Evolutionary conservation across 208 protist genomes (phyloP), one percentile per base, ranked within the genome.

Genomic region (Crithidia acanthocephali): DNA sequence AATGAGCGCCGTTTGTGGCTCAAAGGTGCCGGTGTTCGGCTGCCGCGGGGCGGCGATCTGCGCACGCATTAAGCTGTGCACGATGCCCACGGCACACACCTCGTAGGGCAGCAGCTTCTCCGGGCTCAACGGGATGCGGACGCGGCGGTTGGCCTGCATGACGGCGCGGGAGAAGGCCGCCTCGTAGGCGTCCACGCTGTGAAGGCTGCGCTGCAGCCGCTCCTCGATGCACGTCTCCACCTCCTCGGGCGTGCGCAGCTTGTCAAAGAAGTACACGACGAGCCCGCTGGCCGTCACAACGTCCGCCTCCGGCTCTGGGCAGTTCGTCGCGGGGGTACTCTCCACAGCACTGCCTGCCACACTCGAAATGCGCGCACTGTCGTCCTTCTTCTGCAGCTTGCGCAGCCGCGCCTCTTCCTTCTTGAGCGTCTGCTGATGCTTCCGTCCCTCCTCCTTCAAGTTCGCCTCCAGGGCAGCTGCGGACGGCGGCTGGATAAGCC

Each of bases 221-320:
- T 83, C 64, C 76, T 94, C 87, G 15, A 95, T 58, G 64, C 84
- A 90, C 50, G 32, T 76, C 55, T 87, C 80, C 48, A 97, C 53
- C 69, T 94, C 84, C 62, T 91, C 87, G 15, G 82, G 68, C 1
- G 87, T 92, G 40, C 61, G 63, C 51, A 97, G 78, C 45, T 89
- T 90, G 63, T 95, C 90, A 65, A 97, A 97, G 60, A 94, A 97
- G 77, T 83, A 93, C 18, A 97, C 88, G 13, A 71, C 74, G 5
- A 69, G 56, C 1, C 83, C 80, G 40, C 79, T 79, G 30, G 85
- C 68, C 5, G 83, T 92, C 16, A 94, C 84, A 2, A 86, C 74
- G 45, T 79, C 76, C 25, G 80, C 64, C 27, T 72, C 53, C 22
- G 42, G 69, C 42, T 42, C 60, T 16, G 60, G 47, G 42, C 42